These are phyloP conservation scores for Hygrocybe punicea DNA, from an alignment of 768 basidiomycete species.

Conservation along the genomic window DNA sequence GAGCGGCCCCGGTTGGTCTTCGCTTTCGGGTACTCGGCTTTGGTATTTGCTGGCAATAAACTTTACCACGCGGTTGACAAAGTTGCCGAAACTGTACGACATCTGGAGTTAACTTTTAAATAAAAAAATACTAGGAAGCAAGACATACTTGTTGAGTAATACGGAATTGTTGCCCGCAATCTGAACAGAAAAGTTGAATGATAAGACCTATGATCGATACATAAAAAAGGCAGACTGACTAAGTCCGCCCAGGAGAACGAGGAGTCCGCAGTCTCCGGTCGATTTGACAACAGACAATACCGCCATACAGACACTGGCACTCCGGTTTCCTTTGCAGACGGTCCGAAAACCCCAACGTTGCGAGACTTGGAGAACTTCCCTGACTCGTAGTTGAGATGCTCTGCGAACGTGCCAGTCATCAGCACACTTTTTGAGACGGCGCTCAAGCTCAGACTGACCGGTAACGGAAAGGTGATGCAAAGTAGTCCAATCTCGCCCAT, in stretches of 20 bases:
- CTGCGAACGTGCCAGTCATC: constrained; percentile 38
- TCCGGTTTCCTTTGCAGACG: constrained; percentile 88
- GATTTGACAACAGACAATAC: constrained; percentile 87
- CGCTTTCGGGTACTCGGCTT: constrained; percentile 74
- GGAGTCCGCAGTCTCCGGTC: constrained; percentile 91
- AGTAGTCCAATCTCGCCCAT: constrained; percentile 89
- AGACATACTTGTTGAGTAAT: constrained; percentile 81
- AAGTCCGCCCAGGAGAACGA: constrained; percentile 98
- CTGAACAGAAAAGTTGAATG: constrained; percentile 34
- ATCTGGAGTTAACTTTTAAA: background rate
- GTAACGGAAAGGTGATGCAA: constrained; percentile 94
- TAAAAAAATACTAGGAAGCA: background rate
- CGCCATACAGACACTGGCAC: constrained; percentile 95
- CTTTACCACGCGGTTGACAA: constrained; percentile 91
- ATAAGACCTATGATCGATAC: background rate
- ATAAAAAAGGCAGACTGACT: constrained; percentile 43
- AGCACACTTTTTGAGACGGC: background rate
- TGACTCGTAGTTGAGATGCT: constrained; percentile 97
- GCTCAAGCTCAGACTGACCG: constrained; percentile 44
- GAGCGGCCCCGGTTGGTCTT: constrained; percentile 64
- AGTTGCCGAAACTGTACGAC: constrained; percentile 81
- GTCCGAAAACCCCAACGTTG: constrained; percentile 95
- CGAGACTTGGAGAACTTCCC: constrained; percentile 99
- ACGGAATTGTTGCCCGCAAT: constrained; percentile 91
- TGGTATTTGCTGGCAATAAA: constrained; percentile 86